Evolutionary conservation across 352 stramenopile genomes (phyloP).

Genomic region (Pythium monospermum): DNA sequence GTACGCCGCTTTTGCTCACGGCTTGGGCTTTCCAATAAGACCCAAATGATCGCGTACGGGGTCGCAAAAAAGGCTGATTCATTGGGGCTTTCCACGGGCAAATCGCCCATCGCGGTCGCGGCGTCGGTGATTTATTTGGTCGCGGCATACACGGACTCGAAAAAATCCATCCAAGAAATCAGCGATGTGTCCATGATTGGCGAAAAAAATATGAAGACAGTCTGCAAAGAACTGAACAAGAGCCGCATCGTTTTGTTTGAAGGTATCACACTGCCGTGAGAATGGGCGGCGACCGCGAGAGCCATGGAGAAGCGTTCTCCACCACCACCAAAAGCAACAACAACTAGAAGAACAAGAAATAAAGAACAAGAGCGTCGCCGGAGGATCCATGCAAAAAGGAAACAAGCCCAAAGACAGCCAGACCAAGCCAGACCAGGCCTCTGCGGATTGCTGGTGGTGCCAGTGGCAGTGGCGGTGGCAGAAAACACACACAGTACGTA

Average conservation of each 20-base stretch:
- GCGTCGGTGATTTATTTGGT: slow-evolving; percentile 80
- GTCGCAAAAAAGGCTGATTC: slow-evolving; percentile 69
- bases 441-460: too few relatives aligned
- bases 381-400: too few relatives aligned
- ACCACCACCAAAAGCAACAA: not conserved
- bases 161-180: slow-evolving; percentile 78
- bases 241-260: slow-evolving; percentile 74
- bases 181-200: slow-evolving; percentile 77
- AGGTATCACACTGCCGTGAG: slow-evolving; percentile 56
- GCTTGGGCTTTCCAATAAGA: slow-evolving; percentile 68
- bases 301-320: too few relatives aligned
- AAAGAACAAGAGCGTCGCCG: too few relatives aligned
- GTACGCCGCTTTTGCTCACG: slow-evolving; percentile 73
- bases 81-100: slow-evolving; percentile 59
- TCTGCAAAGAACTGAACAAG: slow-evolving; percentile 86
- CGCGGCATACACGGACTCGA: slow-evolving; percentile 75
- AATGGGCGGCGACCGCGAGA: too few relatives aligned
- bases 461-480: too few relatives aligned
- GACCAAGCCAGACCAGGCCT: too few relatives aligned
- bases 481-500: not conserved
- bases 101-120: slow-evolving; percentile 65
- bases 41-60: slow-evolving; percentile 67
- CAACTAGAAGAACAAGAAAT: too few relatives aligned
- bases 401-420: too few relatives aligned
- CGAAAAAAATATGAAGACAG: slow-evolving; percentile 79